Evolutionary conservation across 2,329 filamentous ascomycete genomes (phyloP), one percentile per base, ranked within the genome.

Genomic region (Zymoseptoria ardabiliae): DNA sequence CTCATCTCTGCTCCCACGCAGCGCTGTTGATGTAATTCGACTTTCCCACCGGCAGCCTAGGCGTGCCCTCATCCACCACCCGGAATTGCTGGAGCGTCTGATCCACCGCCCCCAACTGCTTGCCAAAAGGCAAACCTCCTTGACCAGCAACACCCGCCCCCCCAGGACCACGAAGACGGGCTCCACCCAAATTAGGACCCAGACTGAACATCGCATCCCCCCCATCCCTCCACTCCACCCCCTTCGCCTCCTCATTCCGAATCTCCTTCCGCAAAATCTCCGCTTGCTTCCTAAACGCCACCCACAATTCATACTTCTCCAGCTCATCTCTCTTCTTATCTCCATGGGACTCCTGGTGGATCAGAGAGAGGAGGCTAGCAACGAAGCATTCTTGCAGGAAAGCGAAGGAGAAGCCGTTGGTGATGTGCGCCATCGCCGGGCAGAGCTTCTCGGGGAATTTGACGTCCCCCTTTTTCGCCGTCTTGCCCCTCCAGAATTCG

Each of bases 361-460:
- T 85, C 54, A 88, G 81, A 2, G 79, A 78, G 35, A 88, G 73
- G 56, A 88, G 70, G 1, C 83, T 80, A 0, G 84, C 83, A 0
- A 88, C 83, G 65, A 88, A 88, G 0, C 83, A 84, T 69, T 88
- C 86, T 67, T 88, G 85, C 72, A 88, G 79, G 67, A 88, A 88
- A 0, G 85, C 85, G 67, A 88, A 88, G 63, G 82, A 85, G 71
- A 88, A 88, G 10, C 78, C 79, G 20, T 81, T 72, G 0, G 85
- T 88, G 59, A 86, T 83, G 4, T 76, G 74, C 1, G 85, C 85
- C 66, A 88, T 81, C 19, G 81, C 79, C 0, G 69, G 67, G 66
- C 80, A 83, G 2, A 88, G 76, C 60, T 76, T 74, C 65, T 82
- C 76, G 0, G 85, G 84, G 65, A 88, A 88, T 3, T 82, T 78